Conservation (phyloP, 2,329 filamentous ascomycete genomes). For the Aspergillus brunneoviolaceus region DNA sequence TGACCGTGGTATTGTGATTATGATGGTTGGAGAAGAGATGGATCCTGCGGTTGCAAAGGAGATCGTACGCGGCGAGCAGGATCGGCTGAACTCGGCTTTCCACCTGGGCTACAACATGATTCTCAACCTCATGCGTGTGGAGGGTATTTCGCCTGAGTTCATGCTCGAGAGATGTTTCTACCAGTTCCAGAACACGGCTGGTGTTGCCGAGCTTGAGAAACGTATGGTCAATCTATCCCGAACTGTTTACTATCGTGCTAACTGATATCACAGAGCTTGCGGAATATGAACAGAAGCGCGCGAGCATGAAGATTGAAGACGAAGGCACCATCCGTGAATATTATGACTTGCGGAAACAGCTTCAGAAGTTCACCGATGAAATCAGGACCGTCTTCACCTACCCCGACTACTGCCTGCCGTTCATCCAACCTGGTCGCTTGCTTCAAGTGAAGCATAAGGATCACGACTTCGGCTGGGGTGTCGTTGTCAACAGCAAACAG, state of each 20-base stretch:
- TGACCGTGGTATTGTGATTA: slow-evolving; percentile 96
- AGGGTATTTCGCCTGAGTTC: slow-evolving; percentile 96
- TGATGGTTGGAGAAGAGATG: slow-evolving; percentile 98
- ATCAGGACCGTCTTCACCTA: slow-evolving; percentile 91
- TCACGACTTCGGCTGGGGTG: slow-evolving; percentile 91
- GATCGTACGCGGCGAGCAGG: slow-evolving; percentile 94
- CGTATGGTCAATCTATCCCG: slow-evolving; percentile 32
- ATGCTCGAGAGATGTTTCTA: slow-evolving; percentile 99
- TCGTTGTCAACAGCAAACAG: slow-evolving; percentile 71
- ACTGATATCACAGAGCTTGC: slow-evolving; percentile 60
- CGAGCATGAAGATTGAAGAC: slow-evolving; percentile 74
- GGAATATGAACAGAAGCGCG: slow-evolving; percentile 72
- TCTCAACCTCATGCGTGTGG: slow-evolving; percentile 91
- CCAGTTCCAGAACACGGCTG: slow-evolving; percentile 94
- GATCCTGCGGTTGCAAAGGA: slow-evolving; percentile 91
- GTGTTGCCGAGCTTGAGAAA: slow-evolving; percentile 79
- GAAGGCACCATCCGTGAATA: slow-evolving; percentile 91
- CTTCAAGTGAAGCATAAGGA: slow-evolving; percentile 79
- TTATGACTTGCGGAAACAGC: slow-evolving; percentile 81
- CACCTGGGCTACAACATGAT: slow-evolving; percentile 99
- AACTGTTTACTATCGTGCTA: slow-evolving; percentile 20
- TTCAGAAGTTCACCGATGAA: slow-evolving; percentile 80
- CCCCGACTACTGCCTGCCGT: slow-evolving; percentile 80
- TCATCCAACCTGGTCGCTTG: slow-evolving; percentile 81
- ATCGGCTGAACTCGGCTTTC: slow-evolving; percentile 96